Percentiles rank a stretch among this genome's conserved stretches.
These are phyloP conservation scores for Rhytidhysteron rufulum DNA, from an alignment of 2,329 filamentous ascomycete species.

Conservation along the genomic window DNA sequence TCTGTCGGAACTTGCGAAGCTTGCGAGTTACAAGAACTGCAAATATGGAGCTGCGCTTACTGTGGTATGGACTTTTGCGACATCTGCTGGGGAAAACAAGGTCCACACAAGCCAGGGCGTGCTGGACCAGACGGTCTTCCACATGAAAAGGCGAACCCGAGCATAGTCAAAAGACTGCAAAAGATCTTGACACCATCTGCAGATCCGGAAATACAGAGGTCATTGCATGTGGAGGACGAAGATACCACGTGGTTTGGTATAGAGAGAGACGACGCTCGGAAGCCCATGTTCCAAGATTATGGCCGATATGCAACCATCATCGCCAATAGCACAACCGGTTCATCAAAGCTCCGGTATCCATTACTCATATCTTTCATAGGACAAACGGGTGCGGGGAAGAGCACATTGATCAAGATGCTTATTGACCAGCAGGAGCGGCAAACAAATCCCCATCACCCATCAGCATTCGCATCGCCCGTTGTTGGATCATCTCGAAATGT, in stretches of 20 bases:
- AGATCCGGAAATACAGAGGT: constrained; percentile 4
- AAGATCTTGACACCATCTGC: constrained; percentile 7
- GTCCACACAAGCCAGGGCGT: constrained; percentile 4
- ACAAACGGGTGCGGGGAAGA: constrained; percentile 47
- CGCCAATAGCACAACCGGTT: constrained; percentile 3
- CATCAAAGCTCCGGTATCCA: constrained; percentile 2
- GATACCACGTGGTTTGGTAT: constrained; percentile 20
- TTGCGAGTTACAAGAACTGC: not conserved
- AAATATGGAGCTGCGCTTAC: not conserved
- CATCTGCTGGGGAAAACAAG: constrained; percentile 3
- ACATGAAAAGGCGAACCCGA: constrained; percentile 12
- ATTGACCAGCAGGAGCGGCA: constrained; percentile 30
- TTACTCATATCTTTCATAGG: constrained; percentile 43
- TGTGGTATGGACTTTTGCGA: constrained; percentile 2
- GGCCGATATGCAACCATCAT: constrained; percentile 10
- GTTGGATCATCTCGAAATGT: constrained; percentile 39
- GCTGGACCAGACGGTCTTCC: constrained; percentile 9
- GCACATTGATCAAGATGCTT: constrained; percentile 48
- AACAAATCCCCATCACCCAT: not conserved
- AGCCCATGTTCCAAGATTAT: constrained; percentile 12
- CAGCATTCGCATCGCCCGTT: constrained; percentile 39
- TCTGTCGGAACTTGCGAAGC: not conserved
- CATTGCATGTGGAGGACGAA: constrained; percentile 14
- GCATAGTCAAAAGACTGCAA: constrained; percentile 9
- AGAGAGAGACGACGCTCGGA: not conserved